phyloP scores from a whole-genome alignment of 2,329 filamentous ascomycete genomes.

The Aspergillus pseudoviridinutans region DNA sequence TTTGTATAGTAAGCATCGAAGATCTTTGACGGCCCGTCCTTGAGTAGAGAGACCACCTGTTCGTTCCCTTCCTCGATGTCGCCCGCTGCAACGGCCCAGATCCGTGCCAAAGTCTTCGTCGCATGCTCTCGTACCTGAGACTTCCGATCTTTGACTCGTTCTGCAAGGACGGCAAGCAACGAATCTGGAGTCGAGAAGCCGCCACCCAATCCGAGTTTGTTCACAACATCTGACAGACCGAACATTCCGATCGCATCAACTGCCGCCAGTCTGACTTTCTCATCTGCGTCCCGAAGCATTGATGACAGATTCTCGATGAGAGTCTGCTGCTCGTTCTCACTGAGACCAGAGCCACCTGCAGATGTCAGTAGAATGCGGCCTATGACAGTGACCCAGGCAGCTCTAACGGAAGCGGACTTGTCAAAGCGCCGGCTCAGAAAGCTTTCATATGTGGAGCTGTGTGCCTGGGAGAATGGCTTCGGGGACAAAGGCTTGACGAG shows the following conservation, averaged over 20 bases:
- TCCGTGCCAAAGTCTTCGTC: conserved; percentile 75
- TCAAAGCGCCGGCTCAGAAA: conserved; percentile 85
- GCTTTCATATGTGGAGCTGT: conserved; percentile 72
- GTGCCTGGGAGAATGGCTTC: conserved; percentile 81
- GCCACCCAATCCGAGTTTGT: conserved; percentile 74
- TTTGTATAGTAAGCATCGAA: conserved; percentile 88
- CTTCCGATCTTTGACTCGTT: conserved; percentile 84
- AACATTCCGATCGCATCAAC: conserved; percentile 80
- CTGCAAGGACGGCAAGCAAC: conserved; percentile 74
- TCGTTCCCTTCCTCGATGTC: conserved; percentile 84
- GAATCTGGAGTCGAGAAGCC: conserved; percentile 72
- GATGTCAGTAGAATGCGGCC: conserved; percentile 88
- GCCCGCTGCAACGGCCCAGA: conserved; percentile 90
- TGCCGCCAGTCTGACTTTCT: conserved; percentile 85
- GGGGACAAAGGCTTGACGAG: conserved; percentile 80
- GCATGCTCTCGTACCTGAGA: conserved; percentile 77
- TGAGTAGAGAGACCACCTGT: conserved; percentile 67
- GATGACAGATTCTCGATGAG: conserved; percentile 72
- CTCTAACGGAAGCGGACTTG: conserved; percentile 75
- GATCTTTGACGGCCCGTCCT: conserved; percentile 77
- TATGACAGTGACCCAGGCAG: conserved; percentile 78
- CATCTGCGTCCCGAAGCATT: conserved; percentile 82
- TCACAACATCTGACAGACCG: conserved; percentile 72
- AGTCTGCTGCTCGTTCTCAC: conserved; percentile 71
- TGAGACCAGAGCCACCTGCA: conserved; percentile 83